Evolutionary conservation across 2,329 filamentous ascomycete species (phyloP), one percentile per base, ranked within the genome.

Genomic region (Aureobasidium sp.): DNA sequence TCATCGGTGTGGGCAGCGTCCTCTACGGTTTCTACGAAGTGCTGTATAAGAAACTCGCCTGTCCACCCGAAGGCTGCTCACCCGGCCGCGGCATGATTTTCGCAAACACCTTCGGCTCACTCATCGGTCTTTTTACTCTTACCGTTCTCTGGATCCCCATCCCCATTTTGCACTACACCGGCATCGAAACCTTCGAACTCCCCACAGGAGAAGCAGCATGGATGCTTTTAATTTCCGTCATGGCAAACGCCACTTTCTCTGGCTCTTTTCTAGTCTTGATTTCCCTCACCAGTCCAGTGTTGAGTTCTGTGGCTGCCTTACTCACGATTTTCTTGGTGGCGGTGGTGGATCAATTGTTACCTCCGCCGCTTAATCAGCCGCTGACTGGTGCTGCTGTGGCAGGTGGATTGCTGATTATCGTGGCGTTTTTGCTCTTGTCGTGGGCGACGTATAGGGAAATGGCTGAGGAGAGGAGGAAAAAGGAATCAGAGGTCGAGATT

Each of bases 21-120:
- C 81, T 99, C 21, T 99, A 99, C 73, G 94, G 94, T 0, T 86
- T 99, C 52, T 99, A 99, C 75, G 94, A 99, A 75, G 94, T 99
- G 5, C 75, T 99, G 42, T 99, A 99, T 78, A 99, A 99, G 80
- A 86, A 87, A 63, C 86, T 87, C 63, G 93, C 93, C 15, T 99
- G 94, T 72, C 94, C 94, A 11, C 94, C 94, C 0, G 92, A 97
- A 67, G 92, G 91, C 53, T 89, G 87, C 59, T 87, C 84, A 47
- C 85, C 94, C 0, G 85, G 83, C n/a, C 86, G 92, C n/a, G 92
- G 91, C 68, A 94, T 96, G 81, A 86, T 97, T 63, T 97, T 99
- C 68, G 92, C 94, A 69, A 97, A 96, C 72, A 88, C 89, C 0
- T 94, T 97, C 70, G 94, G 91, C 59, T 90, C 86, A 66, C 79